These are phyloP conservation scores for Metschnikowia lochheadii DNA, from an alignment of 805 yeast genomes.

Conservation along the genomic window DNA sequence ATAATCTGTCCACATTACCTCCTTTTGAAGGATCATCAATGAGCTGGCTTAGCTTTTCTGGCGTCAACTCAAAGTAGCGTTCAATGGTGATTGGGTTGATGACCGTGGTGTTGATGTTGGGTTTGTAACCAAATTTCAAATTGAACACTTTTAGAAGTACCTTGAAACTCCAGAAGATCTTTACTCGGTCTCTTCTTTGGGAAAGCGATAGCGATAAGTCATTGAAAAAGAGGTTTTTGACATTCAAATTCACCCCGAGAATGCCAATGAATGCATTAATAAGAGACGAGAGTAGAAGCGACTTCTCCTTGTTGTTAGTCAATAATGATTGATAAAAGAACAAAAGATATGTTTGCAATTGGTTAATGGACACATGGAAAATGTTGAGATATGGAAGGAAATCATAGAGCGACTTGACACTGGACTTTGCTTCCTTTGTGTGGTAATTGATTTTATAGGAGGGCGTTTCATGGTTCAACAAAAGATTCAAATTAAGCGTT, in stretches of 20 bases:
- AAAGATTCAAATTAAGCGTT: constrained; percentile 36
- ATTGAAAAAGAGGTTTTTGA: constrained; percentile 41
- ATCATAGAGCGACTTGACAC: constrained; percentile 38
- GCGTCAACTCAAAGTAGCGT: constrained; percentile 41
- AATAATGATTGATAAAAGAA: constrained; percentile 46
- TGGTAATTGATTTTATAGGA: constrained; percentile 18
- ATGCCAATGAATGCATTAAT: constrained; percentile 43
- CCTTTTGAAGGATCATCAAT: constrained; percentile 18
- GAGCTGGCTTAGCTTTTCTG: constrained; percentile 37
- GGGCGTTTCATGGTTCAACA: constrained; percentile 37
- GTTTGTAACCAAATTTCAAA: constrained; percentile 43
- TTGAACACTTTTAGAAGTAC: constrained; percentile 40
- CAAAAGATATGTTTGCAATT: constrained; percentile 48
- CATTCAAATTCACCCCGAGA: constrained; percentile 39
- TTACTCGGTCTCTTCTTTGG: constrained; percentile 37
- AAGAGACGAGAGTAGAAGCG: constrained; percentile 33
- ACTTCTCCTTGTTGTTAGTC: constrained; percentile 41
- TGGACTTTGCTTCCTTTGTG: constrained; percentile 10
- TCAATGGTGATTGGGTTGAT: constrained; percentile 46
- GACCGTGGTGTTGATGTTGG: constrained; percentile 43
- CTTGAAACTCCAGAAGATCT: constrained; percentile 46
- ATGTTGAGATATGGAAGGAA: constrained; percentile 47
- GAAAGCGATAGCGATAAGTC: constrained; percentile 39
- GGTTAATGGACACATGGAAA: constrained; percentile 43
- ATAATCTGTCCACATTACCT: constrained; percentile 27